Conservation (phyloP, 441 rosid species). For the Euphorbia schlechtendalii region DNA sequence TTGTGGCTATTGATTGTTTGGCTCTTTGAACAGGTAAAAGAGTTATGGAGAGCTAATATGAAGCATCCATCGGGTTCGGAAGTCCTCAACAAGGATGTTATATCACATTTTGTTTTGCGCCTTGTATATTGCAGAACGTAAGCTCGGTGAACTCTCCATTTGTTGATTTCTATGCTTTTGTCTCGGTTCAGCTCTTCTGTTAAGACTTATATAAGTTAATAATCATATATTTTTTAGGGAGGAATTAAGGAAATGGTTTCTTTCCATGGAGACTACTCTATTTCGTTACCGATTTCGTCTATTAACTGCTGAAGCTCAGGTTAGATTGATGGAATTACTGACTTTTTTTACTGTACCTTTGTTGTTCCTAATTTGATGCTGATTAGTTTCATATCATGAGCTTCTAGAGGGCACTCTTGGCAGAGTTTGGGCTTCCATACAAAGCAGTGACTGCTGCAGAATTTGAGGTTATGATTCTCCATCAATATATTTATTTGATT, state of each 20-base stretch:
- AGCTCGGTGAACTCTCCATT: conserved; percentile 9
- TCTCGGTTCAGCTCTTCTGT: background rate
- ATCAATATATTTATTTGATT: background rate
- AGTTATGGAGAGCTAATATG: conserved; percentile 67
- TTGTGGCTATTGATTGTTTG: background rate
- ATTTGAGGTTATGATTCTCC: conserved; percentile 50
- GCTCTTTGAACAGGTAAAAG: conserved; percentile 29
- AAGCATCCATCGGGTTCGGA: conserved; percentile 44
- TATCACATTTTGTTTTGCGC: conserved; percentile 80
- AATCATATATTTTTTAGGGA: conserved; percentile 36
- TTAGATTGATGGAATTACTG: conserved; percentile 13
- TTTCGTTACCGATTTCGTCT: conserved; percentile 55
- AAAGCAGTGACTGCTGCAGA: conserved; percentile 61
- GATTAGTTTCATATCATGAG: conserved; percentile 13
- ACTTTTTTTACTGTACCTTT: background rate
- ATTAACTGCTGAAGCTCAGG: conserved; percentile 50
- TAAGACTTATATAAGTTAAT: background rate
- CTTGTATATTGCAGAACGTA: conserved; percentile 94
- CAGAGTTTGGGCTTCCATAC: conserved; percentile 67
- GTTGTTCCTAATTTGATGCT: conserved; percentile 5
- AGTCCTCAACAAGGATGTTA: conserved; percentile 56
- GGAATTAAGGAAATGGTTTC: conserved; percentile 94
- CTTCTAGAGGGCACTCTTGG: conserved; percentile 49
- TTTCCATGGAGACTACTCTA: conserved; percentile 75
- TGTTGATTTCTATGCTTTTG: background rate